phyloP scores from a whole-genome alignment of 192 early-diverging fungal genomes.

The Umbelopsis vinacea region DNA sequence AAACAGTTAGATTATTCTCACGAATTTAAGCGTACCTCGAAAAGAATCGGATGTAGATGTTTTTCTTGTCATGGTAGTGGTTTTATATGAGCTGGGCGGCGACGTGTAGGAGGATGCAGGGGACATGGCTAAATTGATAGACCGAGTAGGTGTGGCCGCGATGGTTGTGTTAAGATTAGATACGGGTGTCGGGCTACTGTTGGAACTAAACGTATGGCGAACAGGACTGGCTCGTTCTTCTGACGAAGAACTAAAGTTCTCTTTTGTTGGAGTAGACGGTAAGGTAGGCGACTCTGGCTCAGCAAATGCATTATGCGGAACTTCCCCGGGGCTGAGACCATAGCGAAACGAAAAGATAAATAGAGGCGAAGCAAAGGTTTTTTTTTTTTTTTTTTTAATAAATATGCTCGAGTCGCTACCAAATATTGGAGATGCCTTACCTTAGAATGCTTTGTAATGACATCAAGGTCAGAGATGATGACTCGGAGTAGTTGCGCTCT shows the following conservation, averaged over 20 bases:
- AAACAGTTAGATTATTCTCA: not conserved
- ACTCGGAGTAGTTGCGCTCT: constrained; percentile 8
- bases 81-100: not conserved
- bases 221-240: constrained; percentile 13
- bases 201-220: constrained; percentile 8
- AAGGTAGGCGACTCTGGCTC: constrained; percentile 11
- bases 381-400: too few relatives aligned
- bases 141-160: constrained; percentile 1
- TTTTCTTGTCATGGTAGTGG: not conserved
- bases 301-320: constrained; percentile 2
- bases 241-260: constrained; percentile 3
- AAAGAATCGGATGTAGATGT: constrained; percentile 13
- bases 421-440: not conserved
- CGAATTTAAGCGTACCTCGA: not conserved
- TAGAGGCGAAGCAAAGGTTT: not conserved
- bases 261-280: constrained; percentile 15
- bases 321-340: constrained; percentile 5
- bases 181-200: constrained; percentile 9
- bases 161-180: constrained; percentile 12
- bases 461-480: constrained; percentile 15
- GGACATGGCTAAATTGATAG: not conserved
- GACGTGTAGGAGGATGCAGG: not conserved
- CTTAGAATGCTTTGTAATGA: constrained; percentile 20
- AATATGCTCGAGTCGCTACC: too few relatives aligned
- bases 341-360: not conserved